A percentile compares a stretch with the other conserved stretches of the same genome.
Evolutionary conservation across 169 alveolate species (phyloP).

Genomic region (Eimeria necatrix): DNA sequence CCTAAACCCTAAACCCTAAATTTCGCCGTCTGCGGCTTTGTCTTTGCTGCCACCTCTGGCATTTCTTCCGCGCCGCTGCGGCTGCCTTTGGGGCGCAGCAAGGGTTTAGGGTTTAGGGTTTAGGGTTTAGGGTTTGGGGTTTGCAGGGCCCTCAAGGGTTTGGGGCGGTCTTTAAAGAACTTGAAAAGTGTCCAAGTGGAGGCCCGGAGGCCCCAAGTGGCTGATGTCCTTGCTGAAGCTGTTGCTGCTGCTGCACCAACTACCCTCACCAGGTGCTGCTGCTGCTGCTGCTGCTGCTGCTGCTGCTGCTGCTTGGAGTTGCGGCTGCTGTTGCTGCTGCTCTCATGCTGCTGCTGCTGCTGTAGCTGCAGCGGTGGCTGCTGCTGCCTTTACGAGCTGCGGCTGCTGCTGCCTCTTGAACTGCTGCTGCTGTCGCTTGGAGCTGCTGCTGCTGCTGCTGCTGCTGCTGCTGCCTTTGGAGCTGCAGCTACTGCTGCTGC

Average conservation of each 20-base stretch:
- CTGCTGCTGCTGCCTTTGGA: neutral
- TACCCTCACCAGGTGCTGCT: slow-evolving; percentile 42
- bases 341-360: slow-evolving; percentile 7
- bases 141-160: slow-evolving; percentile 9
- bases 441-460: slow-evolving; percentile 17
- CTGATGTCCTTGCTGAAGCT: slow-evolving; percentile 31
- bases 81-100: neutral
- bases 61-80: neutral
- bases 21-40: too few relatives aligned
- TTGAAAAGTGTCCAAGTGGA: neutral
- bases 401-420: neutral
- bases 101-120: neutral
- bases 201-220: neutral
- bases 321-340: too few relatives aligned
- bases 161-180: neutral
- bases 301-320: too few relatives aligned
- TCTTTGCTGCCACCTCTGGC: neutral
- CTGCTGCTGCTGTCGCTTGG: slow-evolving; percentile 20
- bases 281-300: slow-evolving; percentile 37
- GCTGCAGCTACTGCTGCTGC: neutral
- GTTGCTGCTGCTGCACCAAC: slow-evolving; percentile 38
- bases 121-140: slow-evolving; percentile 37
- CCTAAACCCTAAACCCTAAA: slow-evolving; percentile 49
- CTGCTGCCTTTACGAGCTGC: neutral
- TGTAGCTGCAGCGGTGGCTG: neutral